phyloP scores from a whole-genome alignment of 345 rosid species.

The Combretum micranthum region DNA sequence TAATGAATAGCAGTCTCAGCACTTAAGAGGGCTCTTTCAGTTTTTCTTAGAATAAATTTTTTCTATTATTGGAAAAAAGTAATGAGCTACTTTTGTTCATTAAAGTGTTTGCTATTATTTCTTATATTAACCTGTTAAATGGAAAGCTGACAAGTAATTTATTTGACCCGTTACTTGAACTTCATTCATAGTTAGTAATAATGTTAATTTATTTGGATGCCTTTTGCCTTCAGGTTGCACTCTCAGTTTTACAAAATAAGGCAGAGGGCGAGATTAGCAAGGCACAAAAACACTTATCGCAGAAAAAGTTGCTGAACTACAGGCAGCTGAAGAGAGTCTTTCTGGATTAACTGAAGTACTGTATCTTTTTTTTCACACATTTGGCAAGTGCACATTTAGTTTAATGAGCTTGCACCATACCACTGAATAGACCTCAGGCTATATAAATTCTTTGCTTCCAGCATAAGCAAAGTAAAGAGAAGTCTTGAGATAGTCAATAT shows the following conservation, averaged over 20 bases:
- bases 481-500: no score
- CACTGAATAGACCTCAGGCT: no score
- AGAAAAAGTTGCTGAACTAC: constrained; percentile 68
- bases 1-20: no score
- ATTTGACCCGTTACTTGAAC: no score
- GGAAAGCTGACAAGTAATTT: no score
- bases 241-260: constrained; percentile 55
- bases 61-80: no score
- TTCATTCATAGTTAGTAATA: not conserved
- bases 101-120: no score
- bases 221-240: constrained; percentile 36
- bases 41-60: no score
- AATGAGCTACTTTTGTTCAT: no score
- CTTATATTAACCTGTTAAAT: no score
- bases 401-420: not conserved
- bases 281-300: constrained; percentile 59
- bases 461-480: not conserved
- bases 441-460: not conserved
- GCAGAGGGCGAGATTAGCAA: constrained; percentile 70
- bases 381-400: not conserved
- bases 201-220: no score
- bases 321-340: constrained; percentile 74
- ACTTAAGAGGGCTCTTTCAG: no score
- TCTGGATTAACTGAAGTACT: constrained; percentile 74
- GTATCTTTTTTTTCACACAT: constrained; percentile 7